Conservation (phyloP, 78 protist genomes). For the Dictyostelium citrinum region DNA sequence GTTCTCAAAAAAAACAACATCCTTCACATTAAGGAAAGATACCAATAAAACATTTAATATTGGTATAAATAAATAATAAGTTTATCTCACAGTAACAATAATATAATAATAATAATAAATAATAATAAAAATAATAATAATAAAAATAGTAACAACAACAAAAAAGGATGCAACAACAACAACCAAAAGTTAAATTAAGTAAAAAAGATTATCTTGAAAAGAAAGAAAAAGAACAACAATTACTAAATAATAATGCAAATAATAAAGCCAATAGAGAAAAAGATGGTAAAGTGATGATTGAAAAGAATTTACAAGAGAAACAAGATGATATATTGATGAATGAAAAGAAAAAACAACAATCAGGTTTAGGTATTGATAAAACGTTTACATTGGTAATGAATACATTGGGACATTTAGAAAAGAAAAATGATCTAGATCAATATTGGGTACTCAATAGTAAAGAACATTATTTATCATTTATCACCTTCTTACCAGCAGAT, state of each 20-base stretch:
- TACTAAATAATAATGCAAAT: neutral
- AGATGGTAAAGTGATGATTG: neutral
- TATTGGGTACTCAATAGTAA: constrained; percentile 9
- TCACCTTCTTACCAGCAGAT: constrained; percentile 41
- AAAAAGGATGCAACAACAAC: neutral
- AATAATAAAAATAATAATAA: no score
- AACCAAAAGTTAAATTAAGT: constrained; percentile 12
- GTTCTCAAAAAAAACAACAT: no score
- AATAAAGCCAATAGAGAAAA: neutral
- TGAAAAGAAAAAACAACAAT: constrained; percentile 14
- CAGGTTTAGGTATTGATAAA: constrained; percentile 16
- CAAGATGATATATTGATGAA: constrained; percentile 1
- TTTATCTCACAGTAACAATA: no score
- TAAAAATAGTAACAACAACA: no score
- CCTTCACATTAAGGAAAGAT: no score
- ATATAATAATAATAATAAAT: no score
- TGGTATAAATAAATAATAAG: no score
- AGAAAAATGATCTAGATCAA: constrained; percentile 15
- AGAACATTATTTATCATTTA: neutral
- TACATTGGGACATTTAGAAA: constrained; percentile 47
- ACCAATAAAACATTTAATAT: no score
- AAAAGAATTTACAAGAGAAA: neutral
- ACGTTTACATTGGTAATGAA: constrained; percentile 10
- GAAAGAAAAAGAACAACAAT: constrained; percentile 8
- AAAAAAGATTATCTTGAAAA: constrained; percentile 4